These are phyloP conservation scores for Leishmania gerbilli DNA, from an alignment of 208 protist genomes.

Conservation along the genomic window DNA sequence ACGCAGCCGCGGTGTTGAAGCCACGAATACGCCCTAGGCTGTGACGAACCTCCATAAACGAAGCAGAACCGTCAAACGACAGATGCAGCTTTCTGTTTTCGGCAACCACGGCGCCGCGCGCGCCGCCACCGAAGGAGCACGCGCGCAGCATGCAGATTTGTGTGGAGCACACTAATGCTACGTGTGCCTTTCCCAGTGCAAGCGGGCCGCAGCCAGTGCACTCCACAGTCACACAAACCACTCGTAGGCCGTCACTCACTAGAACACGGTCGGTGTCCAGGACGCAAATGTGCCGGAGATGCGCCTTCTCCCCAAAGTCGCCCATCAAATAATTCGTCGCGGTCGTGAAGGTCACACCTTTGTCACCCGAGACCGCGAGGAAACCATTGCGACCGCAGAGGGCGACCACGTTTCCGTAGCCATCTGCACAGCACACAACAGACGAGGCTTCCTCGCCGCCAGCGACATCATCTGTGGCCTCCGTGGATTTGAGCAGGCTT, in stretches of 20 bases:
- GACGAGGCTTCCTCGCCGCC: background rate
- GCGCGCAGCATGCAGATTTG: constrained; percentile 26
- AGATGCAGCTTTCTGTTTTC: constrained; percentile 56
- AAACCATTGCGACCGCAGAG: constrained; percentile 49
- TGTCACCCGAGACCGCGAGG: constrained; percentile 69
- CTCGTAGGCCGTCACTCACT: constrained; percentile 6
- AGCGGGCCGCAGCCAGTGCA: constrained; percentile 11
- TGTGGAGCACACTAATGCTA: constrained; percentile 32
- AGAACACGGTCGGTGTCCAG: constrained; percentile 25
- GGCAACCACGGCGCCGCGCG: constrained; percentile 46
- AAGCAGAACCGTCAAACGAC: constrained; percentile 51
- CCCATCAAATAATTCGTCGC: constrained; percentile 8
- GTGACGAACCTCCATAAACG: constrained; percentile 67
- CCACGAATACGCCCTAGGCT: constrained; percentile 60
- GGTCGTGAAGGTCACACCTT: constrained; percentile 58
- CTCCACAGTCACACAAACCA: constrained; percentile 13
- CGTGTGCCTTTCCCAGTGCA: constrained; percentile 8
- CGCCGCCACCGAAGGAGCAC: constrained; percentile 7
- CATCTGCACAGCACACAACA: constrained; percentile 27
- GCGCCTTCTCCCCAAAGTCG: background rate
- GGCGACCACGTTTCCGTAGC: constrained; percentile 48
- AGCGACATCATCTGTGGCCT: constrained; percentile 8
- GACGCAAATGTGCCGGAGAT: constrained; percentile 22
- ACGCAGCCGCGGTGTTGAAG: constrained; percentile 26
- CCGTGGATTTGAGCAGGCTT: constrained; percentile 14